These are phyloP conservation scores for Pseudogymnoascus sp. DNA, from an alignment of 2,329 filamentous ascomycete species.

Conservation along the genomic window DNA sequence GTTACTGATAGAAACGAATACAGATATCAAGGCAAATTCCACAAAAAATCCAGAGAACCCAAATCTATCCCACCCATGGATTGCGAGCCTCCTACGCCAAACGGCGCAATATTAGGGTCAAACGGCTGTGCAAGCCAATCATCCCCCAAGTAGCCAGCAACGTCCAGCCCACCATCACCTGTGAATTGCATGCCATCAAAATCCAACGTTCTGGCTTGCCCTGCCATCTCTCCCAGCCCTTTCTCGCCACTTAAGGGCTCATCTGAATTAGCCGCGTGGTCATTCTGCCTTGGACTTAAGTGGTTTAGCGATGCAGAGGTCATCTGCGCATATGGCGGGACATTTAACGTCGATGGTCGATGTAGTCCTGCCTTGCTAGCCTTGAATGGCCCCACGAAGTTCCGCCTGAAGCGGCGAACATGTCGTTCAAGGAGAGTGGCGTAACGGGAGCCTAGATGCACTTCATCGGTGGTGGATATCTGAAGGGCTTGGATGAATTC, in stretches of 20 bases:
- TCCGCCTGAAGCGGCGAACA: constrained; percentile 7
- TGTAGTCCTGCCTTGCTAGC: neutral
- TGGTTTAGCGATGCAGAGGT: neutral
- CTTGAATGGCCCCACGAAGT: constrained; percentile 3
- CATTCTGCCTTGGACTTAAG: neutral
- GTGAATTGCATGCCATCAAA: neutral
- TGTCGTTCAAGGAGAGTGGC: constrained; percentile 13
- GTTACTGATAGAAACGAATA: neutral
- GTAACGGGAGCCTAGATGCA: constrained; percentile 14
- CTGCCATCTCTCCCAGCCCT: neutral
- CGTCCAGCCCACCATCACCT: neutral
- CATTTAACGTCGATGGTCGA: neutral
- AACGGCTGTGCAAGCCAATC: constrained; percentile 12
- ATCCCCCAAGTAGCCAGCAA: neutral
- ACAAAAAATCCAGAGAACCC: constrained; percentile 10
- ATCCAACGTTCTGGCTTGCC: neutral
- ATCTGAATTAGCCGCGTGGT: neutral
- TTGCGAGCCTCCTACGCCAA: constrained; percentile 6
- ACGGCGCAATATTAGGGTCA: constrained; percentile 11
- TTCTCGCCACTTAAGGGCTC: neutral
- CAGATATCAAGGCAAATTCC: constrained; percentile 2
- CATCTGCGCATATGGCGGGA: neutral
- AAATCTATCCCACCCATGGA: constrained; percentile 1
- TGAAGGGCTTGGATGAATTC: constrained; percentile 10
- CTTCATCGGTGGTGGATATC: constrained; percentile 12